These are phyloP conservation scores for Pogostemon cablin DNA, from an alignment of 257 asterid species.

Conservation along the genomic window DNA sequence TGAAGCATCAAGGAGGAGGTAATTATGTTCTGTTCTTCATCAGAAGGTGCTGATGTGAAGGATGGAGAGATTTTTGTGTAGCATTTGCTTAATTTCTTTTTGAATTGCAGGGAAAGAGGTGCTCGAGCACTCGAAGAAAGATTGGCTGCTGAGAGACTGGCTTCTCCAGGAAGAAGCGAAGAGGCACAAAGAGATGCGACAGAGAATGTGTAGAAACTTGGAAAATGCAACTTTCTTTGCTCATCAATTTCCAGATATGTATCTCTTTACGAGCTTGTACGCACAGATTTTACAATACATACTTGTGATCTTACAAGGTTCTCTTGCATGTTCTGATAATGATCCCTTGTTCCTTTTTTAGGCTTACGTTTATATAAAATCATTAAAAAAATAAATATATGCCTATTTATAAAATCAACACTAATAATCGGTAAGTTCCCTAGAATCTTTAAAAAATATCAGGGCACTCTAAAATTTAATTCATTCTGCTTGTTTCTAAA, in stretches of 20 bases:
- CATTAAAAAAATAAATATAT: neutral
- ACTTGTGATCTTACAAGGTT: slow-evolving; percentile 25
- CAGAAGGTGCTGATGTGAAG: neutral
- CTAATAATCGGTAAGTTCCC: slow-evolving; percentile 9
- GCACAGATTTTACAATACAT: slow-evolving; percentile 32
- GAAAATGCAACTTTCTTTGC: slow-evolving; percentile 29
- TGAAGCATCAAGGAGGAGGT: slow-evolving; percentile 96
- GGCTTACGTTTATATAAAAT: neutral
- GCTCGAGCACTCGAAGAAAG: slow-evolving; percentile 95
- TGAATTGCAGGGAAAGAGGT: slow-evolving; percentile 81
- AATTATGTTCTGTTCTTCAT: neutral
- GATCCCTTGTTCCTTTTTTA: too few relatives aligned
- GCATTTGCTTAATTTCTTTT: slow-evolving; percentile 1
- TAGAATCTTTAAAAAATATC: neutral
- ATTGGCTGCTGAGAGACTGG: slow-evolving; percentile 75
- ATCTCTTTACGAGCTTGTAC: slow-evolving; percentile 34
- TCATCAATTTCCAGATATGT: slow-evolving; percentile 33
- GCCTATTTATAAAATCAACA: neutral
- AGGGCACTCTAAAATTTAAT: neutral
- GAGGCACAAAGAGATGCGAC: slow-evolving; percentile 58
- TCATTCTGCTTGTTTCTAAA: slow-evolving; percentile 7
- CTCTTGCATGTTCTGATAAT: slow-evolving; percentile 27
- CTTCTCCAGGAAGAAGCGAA: slow-evolving; percentile 53
- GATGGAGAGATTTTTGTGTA: neutral
- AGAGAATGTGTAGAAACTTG: slow-evolving; percentile 59